Evolutionary conservation across 805 yeast species (phyloP).

Genomic region (Sugiyamaella boreocaroliniensis): DNA sequence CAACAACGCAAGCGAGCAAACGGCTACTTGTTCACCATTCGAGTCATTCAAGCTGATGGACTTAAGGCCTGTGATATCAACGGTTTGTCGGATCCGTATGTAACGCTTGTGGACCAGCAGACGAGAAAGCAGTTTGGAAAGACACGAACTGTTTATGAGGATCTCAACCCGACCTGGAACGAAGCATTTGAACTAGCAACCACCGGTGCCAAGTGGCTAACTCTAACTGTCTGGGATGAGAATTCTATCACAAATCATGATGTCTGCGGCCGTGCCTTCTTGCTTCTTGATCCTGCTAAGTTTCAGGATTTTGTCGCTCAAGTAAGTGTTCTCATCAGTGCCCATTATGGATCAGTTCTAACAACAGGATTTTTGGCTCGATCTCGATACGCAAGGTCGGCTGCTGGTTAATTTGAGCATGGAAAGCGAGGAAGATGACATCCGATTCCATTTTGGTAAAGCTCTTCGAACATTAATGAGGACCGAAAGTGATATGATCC

Average conservation of each 20-base stretch:
- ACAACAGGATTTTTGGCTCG: slow-evolving; percentile 43
- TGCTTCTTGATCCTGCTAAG: slow-evolving; percentile 55
- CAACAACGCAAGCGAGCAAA: slow-evolving; percentile 21
- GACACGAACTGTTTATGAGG: slow-evolving; percentile 57
- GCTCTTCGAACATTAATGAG: slow-evolving; percentile 60
- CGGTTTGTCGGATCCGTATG: slow-evolving; percentile 50
- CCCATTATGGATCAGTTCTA: background rate
- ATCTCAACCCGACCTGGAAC: slow-evolving; percentile 74
- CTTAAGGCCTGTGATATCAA: slow-evolving; percentile 42
- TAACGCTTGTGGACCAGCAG: slow-evolving; percentile 53
- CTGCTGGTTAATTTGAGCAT: slow-evolving; percentile 60
- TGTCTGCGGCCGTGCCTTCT: slow-evolving; percentile 56
- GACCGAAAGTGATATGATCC: slow-evolving; percentile 59
- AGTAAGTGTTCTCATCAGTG: slow-evolving; percentile 6
- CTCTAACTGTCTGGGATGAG: slow-evolving; percentile 68
- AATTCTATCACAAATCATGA: slow-evolving; percentile 47
- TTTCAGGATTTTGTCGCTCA: slow-evolving; percentile 62
- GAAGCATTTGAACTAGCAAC: slow-evolving; percentile 67
- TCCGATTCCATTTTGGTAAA: slow-evolving; percentile 72
- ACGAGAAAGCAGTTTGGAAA: slow-evolving; percentile 53
- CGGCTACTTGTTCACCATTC: slow-evolving; percentile 55
- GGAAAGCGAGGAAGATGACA: slow-evolving; percentile 75
- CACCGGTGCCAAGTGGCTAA: slow-evolving; percentile 40
- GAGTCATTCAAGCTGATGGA: slow-evolving; percentile 58
- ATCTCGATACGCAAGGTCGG: slow-evolving; percentile 63